These are phyloP conservation scores for Dichomitus squalens DNA, from an alignment of 1,284 basidiomycete species.

Conservation along the genomic window DNA sequence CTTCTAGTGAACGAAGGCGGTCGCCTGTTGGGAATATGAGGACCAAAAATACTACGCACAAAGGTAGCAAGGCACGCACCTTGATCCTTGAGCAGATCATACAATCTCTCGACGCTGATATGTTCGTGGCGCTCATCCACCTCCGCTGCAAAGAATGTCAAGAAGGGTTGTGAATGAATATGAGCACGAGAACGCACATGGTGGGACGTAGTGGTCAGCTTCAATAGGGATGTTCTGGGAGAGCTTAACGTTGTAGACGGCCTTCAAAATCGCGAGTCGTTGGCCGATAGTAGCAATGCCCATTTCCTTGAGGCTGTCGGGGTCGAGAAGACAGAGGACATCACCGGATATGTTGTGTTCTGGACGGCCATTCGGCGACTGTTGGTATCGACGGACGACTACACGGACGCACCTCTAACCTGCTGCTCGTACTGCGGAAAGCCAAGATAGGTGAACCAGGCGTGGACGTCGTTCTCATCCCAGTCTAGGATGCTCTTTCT, in stretches of 20 bases:
- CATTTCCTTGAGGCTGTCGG: slow-evolving; percentile 80
- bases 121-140: slow-evolving; percentile 61
- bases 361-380: slow-evolving; percentile 12
- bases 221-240: slow-evolving; percentile 83
- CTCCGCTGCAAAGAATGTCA: slow-evolving; percentile 53
- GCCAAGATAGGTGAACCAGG: slow-evolving; percentile 74
- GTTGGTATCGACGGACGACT: slow-evolving; percentile 12
- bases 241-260: slow-evolving; percentile 86
- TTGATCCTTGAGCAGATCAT: slow-evolving; percentile 75
- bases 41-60: neutral
- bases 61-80: slow-evolving; percentile 44
- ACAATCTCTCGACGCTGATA: slow-evolving; percentile 67
- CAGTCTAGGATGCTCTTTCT: slow-evolving; percentile 65
- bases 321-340: slow-evolving; percentile 80
- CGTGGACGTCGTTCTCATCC: slow-evolving; percentile 82
- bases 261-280: slow-evolving; percentile 85
- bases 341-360: slow-evolving; percentile 93
- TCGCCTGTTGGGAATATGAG: slow-evolving; percentile 49
- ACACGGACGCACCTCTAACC: slow-evolving; percentile 57
- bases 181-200: slow-evolving; percentile 59
- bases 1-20: slow-evolving; percentile 69
- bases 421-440: slow-evolving; percentile 80
- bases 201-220: slow-evolving; percentile 86
- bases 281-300: slow-evolving; percentile 88
- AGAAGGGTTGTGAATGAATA: neutral